These are phyloP conservation scores for Mrakiaceae sp. DNA, from an alignment of 1,284 basidiomycete genomes.

Conservation along the genomic window DNA sequence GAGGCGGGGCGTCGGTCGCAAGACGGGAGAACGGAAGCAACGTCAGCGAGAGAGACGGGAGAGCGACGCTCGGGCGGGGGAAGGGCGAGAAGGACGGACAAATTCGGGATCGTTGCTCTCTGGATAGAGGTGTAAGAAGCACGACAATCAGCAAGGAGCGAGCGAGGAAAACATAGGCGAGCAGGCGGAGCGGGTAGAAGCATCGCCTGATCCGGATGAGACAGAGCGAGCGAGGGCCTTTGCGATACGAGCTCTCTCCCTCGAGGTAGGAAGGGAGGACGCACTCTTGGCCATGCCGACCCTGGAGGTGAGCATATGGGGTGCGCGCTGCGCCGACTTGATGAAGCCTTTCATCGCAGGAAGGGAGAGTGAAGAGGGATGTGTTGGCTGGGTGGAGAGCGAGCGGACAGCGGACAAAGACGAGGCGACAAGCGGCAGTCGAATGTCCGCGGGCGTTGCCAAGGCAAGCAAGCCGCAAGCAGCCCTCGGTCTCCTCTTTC, in stretches of 20 bases:
- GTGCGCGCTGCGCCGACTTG: constrained; percentile 45
- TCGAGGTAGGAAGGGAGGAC: constrained; percentile 26
- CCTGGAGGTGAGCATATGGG: constrained; percentile 71
- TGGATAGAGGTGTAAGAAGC: constrained; percentile 28
- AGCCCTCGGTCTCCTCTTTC: no score
- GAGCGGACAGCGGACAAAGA: no score
- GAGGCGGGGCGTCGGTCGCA: neutral
- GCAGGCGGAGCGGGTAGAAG: neutral
- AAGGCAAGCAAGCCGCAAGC: no score
- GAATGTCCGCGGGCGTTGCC: no score
- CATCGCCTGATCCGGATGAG: no score
- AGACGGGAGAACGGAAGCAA: neutral
- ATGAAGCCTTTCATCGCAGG: constrained; percentile 13
- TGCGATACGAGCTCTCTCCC: no score
- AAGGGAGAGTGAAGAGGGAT: neutral
- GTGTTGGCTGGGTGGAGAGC: no score
- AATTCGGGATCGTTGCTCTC: constrained; percentile 80
- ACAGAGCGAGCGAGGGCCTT: no score
- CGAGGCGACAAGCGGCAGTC: no score
- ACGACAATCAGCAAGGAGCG: neutral
- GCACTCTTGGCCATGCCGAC: constrained; percentile 84
- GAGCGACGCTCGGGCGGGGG: no score
- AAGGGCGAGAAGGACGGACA: constrained; percentile 17
- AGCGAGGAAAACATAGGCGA: neutral
- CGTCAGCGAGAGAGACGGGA: neutral